Evolutionary conservation across 192 early-diverging fungal genomes (phyloP).

Genomic region (Coemansia sp.): DNA sequence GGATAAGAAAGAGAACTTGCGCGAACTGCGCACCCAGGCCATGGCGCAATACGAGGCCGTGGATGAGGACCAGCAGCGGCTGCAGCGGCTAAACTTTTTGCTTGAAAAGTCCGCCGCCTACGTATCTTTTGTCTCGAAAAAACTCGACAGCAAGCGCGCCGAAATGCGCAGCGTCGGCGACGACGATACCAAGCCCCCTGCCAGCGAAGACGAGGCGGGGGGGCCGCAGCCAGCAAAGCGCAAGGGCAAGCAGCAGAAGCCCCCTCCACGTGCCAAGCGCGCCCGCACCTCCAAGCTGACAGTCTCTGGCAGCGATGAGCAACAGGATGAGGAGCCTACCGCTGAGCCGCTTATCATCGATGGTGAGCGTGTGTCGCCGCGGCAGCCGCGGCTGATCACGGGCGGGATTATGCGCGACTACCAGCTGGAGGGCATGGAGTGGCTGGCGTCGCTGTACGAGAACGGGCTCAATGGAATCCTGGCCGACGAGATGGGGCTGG

Average conservation of each 20-base stretch:
- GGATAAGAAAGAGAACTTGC: slow-evolving; percentile 22
- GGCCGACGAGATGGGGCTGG: slow-evolving; percentile 95
- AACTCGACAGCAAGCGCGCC: slow-evolving; percentile 72
- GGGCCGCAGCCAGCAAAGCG: slow-evolving; percentile 8
- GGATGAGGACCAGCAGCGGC: slow-evolving; percentile 60
- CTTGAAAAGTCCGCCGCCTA: slow-evolving; percentile 82
- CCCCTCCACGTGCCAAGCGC: slow-evolving; percentile 3
- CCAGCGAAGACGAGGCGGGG: slow-evolving; percentile 10
- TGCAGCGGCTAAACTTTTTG: slow-evolving; percentile 76
- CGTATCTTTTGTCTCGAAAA: slow-evolving; percentile 71
- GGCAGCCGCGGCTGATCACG: slow-evolving; percentile 78
- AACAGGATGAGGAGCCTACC: background rate
- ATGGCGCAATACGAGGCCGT: slow-evolving; percentile 61
- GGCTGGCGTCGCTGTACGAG: slow-evolving; percentile 93
- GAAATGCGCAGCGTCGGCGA: slow-evolving; percentile 58
- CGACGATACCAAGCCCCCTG: slow-evolving; percentile 15
- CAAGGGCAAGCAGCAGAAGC: slow-evolving; percentile 17
- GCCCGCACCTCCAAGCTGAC: slow-evolving; percentile 3
- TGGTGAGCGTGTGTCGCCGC: slow-evolving; percentile 56
- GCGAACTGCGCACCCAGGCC: slow-evolving; percentile 57
- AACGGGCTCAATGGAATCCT: slow-evolving; percentile 96
- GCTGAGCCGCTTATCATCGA: slow-evolving; percentile 13
- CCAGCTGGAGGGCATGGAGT: slow-evolving; percentile 93
- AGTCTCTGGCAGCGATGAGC: background rate
- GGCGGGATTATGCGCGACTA: slow-evolving; percentile 91